Percentiles rank a stretch among this genome's conserved stretches.
phyloP scores from a whole-genome alignment of 768 basidiomycete genomes.

The Neoboletus brunneissimus region DNA sequence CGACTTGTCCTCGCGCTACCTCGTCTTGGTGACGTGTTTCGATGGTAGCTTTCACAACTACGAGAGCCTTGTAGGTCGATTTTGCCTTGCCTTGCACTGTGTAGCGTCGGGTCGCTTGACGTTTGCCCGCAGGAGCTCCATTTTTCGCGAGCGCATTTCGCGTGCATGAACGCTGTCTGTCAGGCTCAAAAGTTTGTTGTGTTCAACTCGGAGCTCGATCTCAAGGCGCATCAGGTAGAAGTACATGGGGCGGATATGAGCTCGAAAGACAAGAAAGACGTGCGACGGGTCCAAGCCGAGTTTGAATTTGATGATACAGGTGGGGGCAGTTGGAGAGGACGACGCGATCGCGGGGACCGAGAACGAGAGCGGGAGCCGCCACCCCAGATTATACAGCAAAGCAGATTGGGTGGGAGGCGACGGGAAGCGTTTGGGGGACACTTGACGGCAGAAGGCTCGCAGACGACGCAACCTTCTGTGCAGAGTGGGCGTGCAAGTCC shows the following conservation, averaged over 20 bases:
- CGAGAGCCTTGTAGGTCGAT: conserved; percentile 58
- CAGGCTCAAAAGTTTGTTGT: conserved; percentile 92
- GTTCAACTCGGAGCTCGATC: conserved; percentile 81
- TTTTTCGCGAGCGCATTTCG: conserved; percentile 71
- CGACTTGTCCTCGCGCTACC: background rate
- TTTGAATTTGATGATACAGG: conserved; percentile 67
- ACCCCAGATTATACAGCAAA: conserved; percentile 23
- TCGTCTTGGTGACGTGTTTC: background rate
- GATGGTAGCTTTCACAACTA: conserved; percentile 71
- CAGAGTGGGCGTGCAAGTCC: conserved; percentile 34
- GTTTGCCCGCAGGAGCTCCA: conserved; percentile 58
- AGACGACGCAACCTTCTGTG: conserved; percentile 12
- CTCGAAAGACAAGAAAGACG: conserved; percentile 64
- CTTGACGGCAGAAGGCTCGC: conserved; percentile 43
- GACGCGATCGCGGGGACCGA: conserved; percentile 45
- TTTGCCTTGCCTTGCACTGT: background rate
- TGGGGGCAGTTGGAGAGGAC: conserved; percentile 43
- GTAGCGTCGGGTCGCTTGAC: background rate
- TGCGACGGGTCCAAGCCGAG: conserved; percentile 58
- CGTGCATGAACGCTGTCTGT: conserved; percentile 72
- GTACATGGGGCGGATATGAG: conserved; percentile 76
- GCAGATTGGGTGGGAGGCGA: conserved; percentile 41
- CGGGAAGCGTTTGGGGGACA: conserved; percentile 61
- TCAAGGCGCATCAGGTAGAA: conserved; percentile 88
- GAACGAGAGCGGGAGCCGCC: conserved; percentile 48